A percentile compares a stretch with the other conserved stretches of the same genome.
Conservation (phyloP, 129 eudicot species). For the Sambucus nigra region DNA sequence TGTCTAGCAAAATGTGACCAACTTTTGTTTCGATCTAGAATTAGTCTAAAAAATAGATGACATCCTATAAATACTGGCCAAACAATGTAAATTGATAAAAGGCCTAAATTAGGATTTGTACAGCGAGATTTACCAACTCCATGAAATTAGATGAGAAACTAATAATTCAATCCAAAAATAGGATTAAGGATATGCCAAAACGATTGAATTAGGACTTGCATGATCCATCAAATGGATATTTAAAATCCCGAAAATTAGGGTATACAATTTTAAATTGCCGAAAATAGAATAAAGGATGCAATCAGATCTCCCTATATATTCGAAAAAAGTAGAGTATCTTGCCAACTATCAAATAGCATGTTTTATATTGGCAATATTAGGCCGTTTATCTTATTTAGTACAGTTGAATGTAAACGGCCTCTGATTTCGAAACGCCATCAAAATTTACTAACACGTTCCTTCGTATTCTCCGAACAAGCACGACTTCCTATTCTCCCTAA, state of each 20-base stretch:
- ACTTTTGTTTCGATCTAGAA: too few species aligned
- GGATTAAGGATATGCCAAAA: not conserved
- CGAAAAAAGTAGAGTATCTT: constrained; percentile 14
- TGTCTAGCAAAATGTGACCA: too few species aligned
- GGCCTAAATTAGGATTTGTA: constrained; percentile 1
- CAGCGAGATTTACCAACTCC: not conserved
- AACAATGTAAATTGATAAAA: too few species aligned
- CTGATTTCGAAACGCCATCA: constrained; percentile 7
- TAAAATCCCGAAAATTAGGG: too few species aligned
- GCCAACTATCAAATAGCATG: too few species aligned
- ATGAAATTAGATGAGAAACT: not conserved
- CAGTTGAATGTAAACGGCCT: constrained; percentile 25
- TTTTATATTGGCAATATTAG: not conserved
- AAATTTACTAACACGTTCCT: constrained; percentile 19
- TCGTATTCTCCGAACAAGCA: constrained; percentile 20
- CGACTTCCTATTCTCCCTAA: constrained; percentile 17
- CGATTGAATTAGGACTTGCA: too few species aligned
- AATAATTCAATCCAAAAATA: not conserved
- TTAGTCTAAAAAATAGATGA: too few species aligned
- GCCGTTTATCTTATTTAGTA: not conserved
- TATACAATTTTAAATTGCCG: too few species aligned
- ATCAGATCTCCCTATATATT: constrained; percentile 7
- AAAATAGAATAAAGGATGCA: too few species aligned
- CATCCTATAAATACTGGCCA: too few species aligned
- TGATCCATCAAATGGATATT: too few species aligned